Evolutionary conservation across 345 rosid species (phyloP).

Genomic region (Rhodamnia rubescens): DNA sequence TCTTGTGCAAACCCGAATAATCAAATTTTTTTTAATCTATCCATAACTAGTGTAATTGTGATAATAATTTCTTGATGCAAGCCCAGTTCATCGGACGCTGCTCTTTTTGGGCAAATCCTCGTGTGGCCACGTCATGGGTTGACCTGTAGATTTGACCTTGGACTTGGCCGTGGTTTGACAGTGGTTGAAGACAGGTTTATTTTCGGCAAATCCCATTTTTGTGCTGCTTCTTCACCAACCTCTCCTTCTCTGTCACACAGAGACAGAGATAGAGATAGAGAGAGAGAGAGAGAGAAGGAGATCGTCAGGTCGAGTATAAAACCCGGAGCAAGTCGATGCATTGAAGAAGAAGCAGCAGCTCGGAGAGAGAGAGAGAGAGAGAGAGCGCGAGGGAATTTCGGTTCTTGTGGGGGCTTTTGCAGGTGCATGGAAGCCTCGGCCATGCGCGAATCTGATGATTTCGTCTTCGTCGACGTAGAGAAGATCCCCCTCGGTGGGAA

Average conservation of each 20-base stretch:
- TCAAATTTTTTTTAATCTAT: neutral
- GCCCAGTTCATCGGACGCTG: too few species aligned
- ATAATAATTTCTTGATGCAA: too few species aligned
- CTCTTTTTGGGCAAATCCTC: neutral
- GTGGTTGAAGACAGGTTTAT: neutral
- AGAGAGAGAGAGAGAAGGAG: too few species aligned
- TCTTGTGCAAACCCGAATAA: neutral
- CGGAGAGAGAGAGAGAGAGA: neutral
- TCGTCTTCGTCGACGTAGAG: constrained; percentile 46
- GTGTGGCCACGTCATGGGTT: neutral
- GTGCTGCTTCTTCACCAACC: neutral
- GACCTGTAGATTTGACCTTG: neutral
- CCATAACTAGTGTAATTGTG: too few species aligned
- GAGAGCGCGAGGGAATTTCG: neutral
- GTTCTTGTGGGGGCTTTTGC: neutral
- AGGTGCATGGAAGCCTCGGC: constrained; percentile 23
- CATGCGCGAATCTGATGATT: constrained; percentile 46
- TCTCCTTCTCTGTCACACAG: neutral
- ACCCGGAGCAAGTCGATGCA: neutral
- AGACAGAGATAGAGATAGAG: neutral
- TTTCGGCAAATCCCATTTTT: neutral
- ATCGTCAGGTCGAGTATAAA: neutral
- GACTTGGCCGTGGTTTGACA: neutral
- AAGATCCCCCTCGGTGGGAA: constrained; percentile 77
- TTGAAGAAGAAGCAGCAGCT: neutral